These are phyloP conservation scores for Jatropha curcas DNA, from an alignment of 345 rosid genomes.

Conservation along the genomic window DNA sequence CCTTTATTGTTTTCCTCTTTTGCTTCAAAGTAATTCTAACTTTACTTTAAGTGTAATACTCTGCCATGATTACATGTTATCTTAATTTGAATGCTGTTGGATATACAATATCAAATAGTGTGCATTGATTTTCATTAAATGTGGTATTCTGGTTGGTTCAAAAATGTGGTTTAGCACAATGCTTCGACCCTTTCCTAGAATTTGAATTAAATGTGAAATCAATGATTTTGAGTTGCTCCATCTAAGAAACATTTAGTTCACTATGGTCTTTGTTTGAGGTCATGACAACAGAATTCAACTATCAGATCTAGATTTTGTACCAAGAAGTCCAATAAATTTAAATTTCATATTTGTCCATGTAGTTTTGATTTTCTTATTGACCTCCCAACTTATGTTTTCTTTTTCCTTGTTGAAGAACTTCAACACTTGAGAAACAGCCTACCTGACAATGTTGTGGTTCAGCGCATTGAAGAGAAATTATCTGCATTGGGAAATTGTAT, in stretches of 20 bases:
- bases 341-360: not conserved
- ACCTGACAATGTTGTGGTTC: constrained; percentile 90
- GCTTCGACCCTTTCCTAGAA: not conserved
- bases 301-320: too few relatives aligned
- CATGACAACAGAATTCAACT: not conserved
- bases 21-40: not conserved
- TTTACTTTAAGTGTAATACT: not conserved
- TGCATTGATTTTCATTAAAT: not conserved
- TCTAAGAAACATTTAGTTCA: not conserved
- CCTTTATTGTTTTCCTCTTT: not conserved
- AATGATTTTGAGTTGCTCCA: not conserved
- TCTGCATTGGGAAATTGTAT: constrained; percentile 96
- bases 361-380: not conserved
- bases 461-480: constrained; percentile 83
- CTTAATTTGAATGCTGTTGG: too few relatives aligned
- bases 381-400: not conserved
- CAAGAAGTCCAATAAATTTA: not conserved
- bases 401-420: constrained; percentile 53
- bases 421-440: constrained; percentile 92
- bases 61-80: not conserved
- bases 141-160: too few relatives aligned
- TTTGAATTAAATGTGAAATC: not conserved
- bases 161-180: not conserved
- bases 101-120: not conserved
- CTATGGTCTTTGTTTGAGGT: not conserved